Percentiles rank a stretch among this genome's conserved stretches.
These are phyloP conservation scores for Epichloe hybrida DNA, from an alignment of 2,329 filamentous ascomycete genomes.

Conservation along the genomic window DNA sequence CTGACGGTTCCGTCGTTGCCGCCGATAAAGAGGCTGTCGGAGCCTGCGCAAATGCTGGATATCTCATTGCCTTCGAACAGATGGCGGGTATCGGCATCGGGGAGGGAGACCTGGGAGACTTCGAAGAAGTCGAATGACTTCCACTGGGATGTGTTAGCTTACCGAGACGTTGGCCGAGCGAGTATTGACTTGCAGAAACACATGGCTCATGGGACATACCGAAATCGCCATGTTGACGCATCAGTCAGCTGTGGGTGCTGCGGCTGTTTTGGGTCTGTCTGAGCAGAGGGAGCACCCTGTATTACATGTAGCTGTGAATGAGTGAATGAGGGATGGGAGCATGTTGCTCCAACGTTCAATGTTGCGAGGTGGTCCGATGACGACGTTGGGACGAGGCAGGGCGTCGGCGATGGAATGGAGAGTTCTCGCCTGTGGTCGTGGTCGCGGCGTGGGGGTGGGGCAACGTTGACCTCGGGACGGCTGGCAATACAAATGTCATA, in stretches of 20 bases:
- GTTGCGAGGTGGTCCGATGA: conserved; percentile 15
- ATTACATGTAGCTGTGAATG: not conserved
- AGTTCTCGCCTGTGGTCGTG: too few species aligned
- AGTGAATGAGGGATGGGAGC: too few species aligned
- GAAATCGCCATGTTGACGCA: conserved; percentile 23
- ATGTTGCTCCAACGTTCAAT: not conserved
- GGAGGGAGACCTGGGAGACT: conserved; percentile 68
- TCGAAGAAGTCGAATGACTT: conserved; percentile 99
- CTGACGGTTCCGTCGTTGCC: conserved; percentile 75
- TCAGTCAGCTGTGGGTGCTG: conserved; percentile 4
- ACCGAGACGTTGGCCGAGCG: not conserved
- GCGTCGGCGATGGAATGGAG: too few species aligned
- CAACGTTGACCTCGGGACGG: too few species aligned
- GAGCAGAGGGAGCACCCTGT: not conserved
- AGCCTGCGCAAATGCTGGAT: conserved; percentile 72
- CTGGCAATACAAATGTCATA: too few species aligned
- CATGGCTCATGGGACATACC: conserved; percentile 10
- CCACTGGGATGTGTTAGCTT: conserved; percentile 47
- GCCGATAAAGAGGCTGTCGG: conserved; percentile 80
- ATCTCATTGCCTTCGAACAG: conserved; percentile 75
- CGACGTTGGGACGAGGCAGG: conserved; percentile 14
- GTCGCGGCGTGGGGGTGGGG: not conserved
- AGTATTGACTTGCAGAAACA: not conserved
- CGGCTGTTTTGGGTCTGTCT: not conserved
- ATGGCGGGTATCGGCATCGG: conserved; percentile 63